Base-by-base conservation (phyloP, 805 yeast genomes). In the Cephaloascus albidus region DNA sequence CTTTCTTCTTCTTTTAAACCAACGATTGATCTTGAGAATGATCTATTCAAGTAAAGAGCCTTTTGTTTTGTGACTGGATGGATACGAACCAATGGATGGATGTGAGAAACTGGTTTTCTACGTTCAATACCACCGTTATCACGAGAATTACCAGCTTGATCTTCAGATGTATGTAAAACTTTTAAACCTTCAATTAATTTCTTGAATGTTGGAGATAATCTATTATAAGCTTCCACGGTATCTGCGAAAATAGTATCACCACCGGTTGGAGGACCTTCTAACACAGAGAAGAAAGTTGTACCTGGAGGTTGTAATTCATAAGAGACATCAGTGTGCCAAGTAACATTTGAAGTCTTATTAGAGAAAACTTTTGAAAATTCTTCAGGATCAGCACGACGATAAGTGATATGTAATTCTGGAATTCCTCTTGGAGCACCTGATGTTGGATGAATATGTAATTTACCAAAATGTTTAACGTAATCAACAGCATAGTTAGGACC, bases 401-500 rank as follows among this genome's bases (percentile, higher is more conserved):
- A 60, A 4, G 63, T 58, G 26, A 60, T 54, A 48, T 60, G 65
- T 38, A 61, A 51, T 38, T 60, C 59, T 8, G 65, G 66, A 38
- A 35, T 43, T 4, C 56, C 46, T 45, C 56, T 45, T 18, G 68
- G 67, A 12, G 65, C 56, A 2, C 65, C 67, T 15, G 63, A 54
- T 4, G 71, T 66, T 33, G 76, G 73, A 42, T 72, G 75, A 39
- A 66, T 58, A 48, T 72, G 76, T 33, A 68, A 31, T 31, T 31
- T 31, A n/a, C 33, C 33, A 31, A 31, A 31, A 31, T 31, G 14
- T n/a, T 15, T 31, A 31, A 8, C 37, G 8, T n/a, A 31, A 31
- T 31, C 68, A 15, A 55, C 64, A 8, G 63, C 67, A 45, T 61
- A 63, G n/a, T 46, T 52, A 3, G 73, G 71, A 15, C 73, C 72